Conservation (phyloP, 2,329 filamentous ascomycete species). For the Geoglossum cookeanum region DNA sequence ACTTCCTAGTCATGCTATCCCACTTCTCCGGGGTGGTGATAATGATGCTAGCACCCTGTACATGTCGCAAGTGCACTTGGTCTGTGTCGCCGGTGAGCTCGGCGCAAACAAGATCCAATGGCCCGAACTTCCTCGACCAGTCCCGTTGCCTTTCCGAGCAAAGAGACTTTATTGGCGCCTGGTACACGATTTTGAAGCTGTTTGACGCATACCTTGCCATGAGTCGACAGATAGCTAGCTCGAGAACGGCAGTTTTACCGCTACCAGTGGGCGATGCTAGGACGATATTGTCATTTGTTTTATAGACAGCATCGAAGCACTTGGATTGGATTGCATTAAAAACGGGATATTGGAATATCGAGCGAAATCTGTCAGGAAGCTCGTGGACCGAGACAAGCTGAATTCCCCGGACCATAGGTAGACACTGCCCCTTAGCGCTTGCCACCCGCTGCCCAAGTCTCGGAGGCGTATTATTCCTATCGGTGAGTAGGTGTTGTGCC, state of each 20-base stretch:
- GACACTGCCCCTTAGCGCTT: not conserved
- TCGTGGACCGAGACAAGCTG: slow-evolving; percentile 36
- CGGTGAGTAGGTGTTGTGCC: not conserved
- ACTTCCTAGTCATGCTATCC: slow-evolving; percentile 76
- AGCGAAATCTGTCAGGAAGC: slow-evolving; percentile 49
- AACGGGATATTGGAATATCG: slow-evolving; percentile 50
- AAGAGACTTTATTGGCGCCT: slow-evolving; percentile 67
- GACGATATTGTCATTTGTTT: slow-evolving; percentile 55
- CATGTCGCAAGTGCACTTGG: slow-evolving; percentile 41
- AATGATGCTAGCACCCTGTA: slow-evolving; percentile 62
- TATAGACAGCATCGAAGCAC: slow-evolving; percentile 49
- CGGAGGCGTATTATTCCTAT: not conserved
- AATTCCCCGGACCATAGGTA: slow-evolving; percentile 37
- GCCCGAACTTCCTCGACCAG: slow-evolving; percentile 56
- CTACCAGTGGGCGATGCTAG: slow-evolving; percentile 69
- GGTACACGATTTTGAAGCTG: slow-evolving; percentile 66
- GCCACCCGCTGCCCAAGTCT: not conserved
- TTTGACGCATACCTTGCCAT: slow-evolving; percentile 34
- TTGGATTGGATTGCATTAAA: slow-evolving; percentile 77
- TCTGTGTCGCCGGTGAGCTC: slow-evolving; percentile 74
- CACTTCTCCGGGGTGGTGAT: slow-evolving; percentile 81
- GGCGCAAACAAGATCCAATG: slow-evolving; percentile 47
- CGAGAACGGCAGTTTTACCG: slow-evolving; percentile 66
- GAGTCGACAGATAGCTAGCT: slow-evolving; percentile 62
- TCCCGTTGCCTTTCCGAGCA: slow-evolving; percentile 60